A percentile compares a stretch with the other conserved stretches of the same genome.
Conservation (phyloP, 2,329 filamentous ascomycete species). For the Byssothecium circinans region DNA sequence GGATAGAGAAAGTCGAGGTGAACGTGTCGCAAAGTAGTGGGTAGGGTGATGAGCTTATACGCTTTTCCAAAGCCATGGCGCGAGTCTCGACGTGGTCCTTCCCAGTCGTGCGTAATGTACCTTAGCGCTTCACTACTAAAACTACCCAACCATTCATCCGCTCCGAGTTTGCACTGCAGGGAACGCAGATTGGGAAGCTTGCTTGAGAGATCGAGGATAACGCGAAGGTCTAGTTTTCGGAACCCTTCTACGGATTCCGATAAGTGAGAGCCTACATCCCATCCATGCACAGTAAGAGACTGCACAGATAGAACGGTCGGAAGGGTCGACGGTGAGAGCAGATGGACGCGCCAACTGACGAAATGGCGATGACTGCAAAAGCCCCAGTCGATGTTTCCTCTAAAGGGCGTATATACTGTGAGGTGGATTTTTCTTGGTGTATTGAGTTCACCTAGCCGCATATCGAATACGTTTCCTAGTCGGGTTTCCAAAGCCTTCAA, state of each 20-base stretch:
- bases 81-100: constrained; percentile 23
- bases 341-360: constrained; percentile 9
- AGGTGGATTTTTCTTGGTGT: constrained; percentile 6
- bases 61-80: constrained; percentile 24
- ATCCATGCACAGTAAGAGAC: background rate
- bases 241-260: too few species aligned
- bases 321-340: constrained; percentile 4
- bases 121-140: background rate
- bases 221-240: constrained; percentile 8
- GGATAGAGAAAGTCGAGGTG: constrained; percentile 10
- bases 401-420: constrained; percentile 8
- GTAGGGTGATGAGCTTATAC: constrained; percentile 8
- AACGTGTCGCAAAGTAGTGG: constrained; percentile 10
- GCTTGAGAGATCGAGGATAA: constrained; percentile 6
- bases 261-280: background rate
- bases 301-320: constrained; percentile 3
- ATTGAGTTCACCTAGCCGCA: background rate
- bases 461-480: too few species aligned
- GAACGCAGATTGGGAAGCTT: constrained; percentile 7
- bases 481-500: constrained; percentile 10
- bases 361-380: constrained; percentile 3
- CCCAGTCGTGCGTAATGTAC: constrained; percentile 15
- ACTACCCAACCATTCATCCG: background rate
- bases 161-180: constrained; percentile 4
- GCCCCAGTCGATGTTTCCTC: background rate